These are phyloP conservation scores for Delonix regia DNA, from an alignment of 306 rosid genomes.

Conservation along the genomic window DNA sequence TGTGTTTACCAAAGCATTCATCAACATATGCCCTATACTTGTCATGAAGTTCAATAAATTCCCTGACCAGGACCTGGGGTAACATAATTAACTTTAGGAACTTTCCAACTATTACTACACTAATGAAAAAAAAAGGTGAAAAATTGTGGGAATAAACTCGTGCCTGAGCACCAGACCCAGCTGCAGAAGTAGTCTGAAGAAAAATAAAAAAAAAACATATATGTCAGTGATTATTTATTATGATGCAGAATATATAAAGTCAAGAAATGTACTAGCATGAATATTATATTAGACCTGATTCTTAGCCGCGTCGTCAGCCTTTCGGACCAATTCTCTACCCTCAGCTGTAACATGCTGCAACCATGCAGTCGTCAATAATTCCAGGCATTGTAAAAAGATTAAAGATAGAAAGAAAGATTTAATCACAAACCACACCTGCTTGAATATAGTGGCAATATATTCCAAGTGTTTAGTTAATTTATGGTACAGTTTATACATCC, in stretches of 20 bases:
- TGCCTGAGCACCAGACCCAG: conserved; percentile 61
- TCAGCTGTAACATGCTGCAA: conserved; percentile 77
- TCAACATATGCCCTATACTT: conserved; percentile 68
- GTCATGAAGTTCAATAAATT: conserved; percentile 76
- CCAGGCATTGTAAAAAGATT: background rate
- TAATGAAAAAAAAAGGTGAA: background rate
- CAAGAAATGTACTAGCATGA: background rate
- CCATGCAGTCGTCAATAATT: conserved; percentile 17
- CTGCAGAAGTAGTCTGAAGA: conserved; percentile 51
- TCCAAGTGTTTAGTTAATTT: conserved; percentile 71
- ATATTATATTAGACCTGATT: conserved; percentile 52
- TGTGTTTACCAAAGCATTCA: conserved; percentile 66
- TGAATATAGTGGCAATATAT: conserved; percentile 66
- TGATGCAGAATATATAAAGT: conserved; percentile 16
- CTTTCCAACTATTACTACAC: conserved; percentile 6
- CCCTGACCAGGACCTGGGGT: conserved; percentile 71
- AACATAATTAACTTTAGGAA: conserved; percentile 29
- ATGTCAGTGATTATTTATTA: conserved; percentile 1
- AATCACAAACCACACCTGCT: conserved; percentile 53
- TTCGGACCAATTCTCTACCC: conserved; percentile 72
- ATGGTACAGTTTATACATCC: conserved; percentile 83
- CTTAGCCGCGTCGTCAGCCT: conserved; percentile 73
- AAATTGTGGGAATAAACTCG: conserved; percentile 43
- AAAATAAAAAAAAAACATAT: conserved; percentile 30
- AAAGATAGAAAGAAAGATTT: background rate